A percentile compares a stretch with the other conserved stretches of the same genome.
Evolutionary conservation across 2,329 filamentous ascomycete genomes (phyloP).

Genomic region (Bipolaris zeicola): DNA sequence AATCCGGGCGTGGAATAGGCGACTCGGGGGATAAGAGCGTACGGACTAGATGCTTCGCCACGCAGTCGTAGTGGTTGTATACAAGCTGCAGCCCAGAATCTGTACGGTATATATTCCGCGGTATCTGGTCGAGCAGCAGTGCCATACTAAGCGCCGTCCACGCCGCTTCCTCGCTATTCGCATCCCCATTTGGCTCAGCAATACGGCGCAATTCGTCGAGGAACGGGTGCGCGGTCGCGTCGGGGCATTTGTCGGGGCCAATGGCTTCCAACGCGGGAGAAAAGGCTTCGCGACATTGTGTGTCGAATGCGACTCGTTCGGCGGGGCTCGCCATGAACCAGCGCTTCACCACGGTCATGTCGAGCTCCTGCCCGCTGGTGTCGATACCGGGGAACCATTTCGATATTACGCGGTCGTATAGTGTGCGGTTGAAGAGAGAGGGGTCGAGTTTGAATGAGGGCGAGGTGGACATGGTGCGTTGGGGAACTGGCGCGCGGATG

Average conservation of each 20-base stretch:
- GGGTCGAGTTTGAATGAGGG: slow-evolving; percentile 42
- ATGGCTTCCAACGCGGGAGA: slow-evolving; percentile 46
- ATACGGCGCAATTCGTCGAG: slow-evolving; percentile 39
- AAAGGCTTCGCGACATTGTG: slow-evolving; percentile 42
- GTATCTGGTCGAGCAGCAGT: slow-evolving; percentile 67
- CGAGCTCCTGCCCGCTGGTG: slow-evolving; percentile 28
- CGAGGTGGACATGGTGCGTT: slow-evolving; percentile 37
- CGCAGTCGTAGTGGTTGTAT: slow-evolving; percentile 63
- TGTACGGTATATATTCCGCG: slow-evolving; percentile 65
- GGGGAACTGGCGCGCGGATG: slow-evolving; percentile 1
- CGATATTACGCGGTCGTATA: slow-evolving; percentile 46
- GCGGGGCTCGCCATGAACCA: slow-evolving; percentile 48
- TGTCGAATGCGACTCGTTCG: slow-evolving; percentile 47
- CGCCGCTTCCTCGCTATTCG: slow-evolving; percentile 31
- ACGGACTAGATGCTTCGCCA: slow-evolving; percentile 55
- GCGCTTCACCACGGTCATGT: slow-evolving; percentile 31
- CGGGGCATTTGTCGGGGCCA: slow-evolving; percentile 39
- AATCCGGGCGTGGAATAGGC: slow-evolving; percentile 33
- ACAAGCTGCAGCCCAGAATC: slow-evolving; percentile 51
- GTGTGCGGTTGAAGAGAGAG: slow-evolving; percentile 47
- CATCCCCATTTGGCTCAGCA: slow-evolving; percentile 4
- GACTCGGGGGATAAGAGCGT: slow-evolving; percentile 41
- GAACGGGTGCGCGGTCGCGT: slow-evolving; percentile 47
- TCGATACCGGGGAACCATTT: slow-evolving; percentile 50
- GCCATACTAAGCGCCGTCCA: slow-evolving; percentile 57